Evolutionary conservation across 805 yeast species (phyloP), one percentile per base, ranked within the genome.

Genomic region (Metschnikowia cerradonensis): DNA sequence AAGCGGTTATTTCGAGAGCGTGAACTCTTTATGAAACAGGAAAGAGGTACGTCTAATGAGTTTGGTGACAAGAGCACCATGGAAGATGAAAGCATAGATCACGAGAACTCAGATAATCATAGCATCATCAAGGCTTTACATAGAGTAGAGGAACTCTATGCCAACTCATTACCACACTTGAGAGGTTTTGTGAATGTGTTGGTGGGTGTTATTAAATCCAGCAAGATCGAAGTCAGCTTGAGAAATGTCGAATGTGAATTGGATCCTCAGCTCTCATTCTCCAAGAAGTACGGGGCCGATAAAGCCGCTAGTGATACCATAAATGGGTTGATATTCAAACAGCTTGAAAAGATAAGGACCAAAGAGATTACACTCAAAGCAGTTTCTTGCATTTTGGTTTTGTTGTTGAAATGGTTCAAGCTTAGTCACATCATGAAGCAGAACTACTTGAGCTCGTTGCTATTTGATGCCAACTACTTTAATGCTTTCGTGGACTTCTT

Each of bases 381-480:
- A 3, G 70, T 84, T 2, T 72, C 85, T 0, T 79, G 80, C 1
- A 76, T 82, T 1, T 49, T 89, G 1, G 58, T 70, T 10, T 58
- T 80, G 19, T 62, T 94, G 19, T 63, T 85, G 33, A 79, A 78
- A 59, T 91, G 97, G 97, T 85, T 88, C 64, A 88, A 87, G 62
- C 65, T 77, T 8, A 85, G 82, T 41, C 97, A 94, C 64, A 71
- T 90, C 2, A 65, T 91, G 55, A 91, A 92, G 64, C 84, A 78
- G 64, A 95, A 90, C 63, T 88, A 84, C 59, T 69, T 92, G 13
- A 66, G 86, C 6, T 78, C 88, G 0, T 63, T 91, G 40, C 65
- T 94, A 23, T 87, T 85, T 65, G 98, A 94, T 64, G 79, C 85
- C 30, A 82, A 83, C 51, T 86, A 68, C 52, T 76, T 77, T 45